Evolutionary conservation across 495 filamentous ascomycete species (phyloP).

Genomic region (Melanomma pulvis-pyrius): DNA sequence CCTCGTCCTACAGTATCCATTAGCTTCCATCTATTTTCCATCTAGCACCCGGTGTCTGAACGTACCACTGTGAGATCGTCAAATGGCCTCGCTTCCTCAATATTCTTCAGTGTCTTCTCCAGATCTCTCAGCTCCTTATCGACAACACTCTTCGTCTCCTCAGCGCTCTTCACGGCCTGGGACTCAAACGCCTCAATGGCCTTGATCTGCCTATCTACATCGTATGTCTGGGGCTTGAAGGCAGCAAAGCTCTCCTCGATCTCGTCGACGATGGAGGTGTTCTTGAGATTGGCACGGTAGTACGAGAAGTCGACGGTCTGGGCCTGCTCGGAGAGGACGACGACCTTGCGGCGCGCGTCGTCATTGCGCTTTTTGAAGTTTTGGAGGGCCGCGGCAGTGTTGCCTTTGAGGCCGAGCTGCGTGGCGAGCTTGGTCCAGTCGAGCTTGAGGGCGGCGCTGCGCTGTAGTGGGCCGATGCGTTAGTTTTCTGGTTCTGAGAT

Average conservation of each 20-base stretch:
- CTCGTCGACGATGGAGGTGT: slow-evolving; percentile 90
- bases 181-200: slow-evolving; percentile 97
- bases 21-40: slow-evolving; percentile 35
- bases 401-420: slow-evolving; percentile 93
- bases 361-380: slow-evolving; percentile 99
- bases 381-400: slow-evolving; percentile 84
- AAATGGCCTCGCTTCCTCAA: slow-evolving; percentile 92
- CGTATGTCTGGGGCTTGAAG: slow-evolving; percentile 91
- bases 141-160: slow-evolving; percentile 93
- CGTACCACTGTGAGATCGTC: slow-evolving; percentile 97
- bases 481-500: slow-evolving; percentile 22
- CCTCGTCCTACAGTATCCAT: slow-evolving; percentile 72
- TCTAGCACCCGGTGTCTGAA: slow-evolving; percentile 41
- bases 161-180: slow-evolving; percentile 93
- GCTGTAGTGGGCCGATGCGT: slow-evolving; percentile 57
- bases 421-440: slow-evolving; percentile 92
- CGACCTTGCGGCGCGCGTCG: slow-evolving; percentile 91
- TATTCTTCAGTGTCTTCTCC: slow-evolving; percentile 92
- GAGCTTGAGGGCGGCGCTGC: slow-evolving; percentile 98
- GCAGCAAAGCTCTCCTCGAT: slow-evolving; percentile 88
- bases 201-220: slow-evolving; percentile 88
- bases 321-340: slow-evolving; percentile 73
- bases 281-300: slow-evolving; percentile 91
- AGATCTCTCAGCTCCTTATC: slow-evolving; percentile 90
- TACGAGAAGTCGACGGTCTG: slow-evolving; percentile 86